A percentile compares a stretch with the other conserved stretches of the same genome.
Evolutionary conservation across 129 eudicot genomes (phyloP).

Genomic region (Calendula officinalis): DNA sequence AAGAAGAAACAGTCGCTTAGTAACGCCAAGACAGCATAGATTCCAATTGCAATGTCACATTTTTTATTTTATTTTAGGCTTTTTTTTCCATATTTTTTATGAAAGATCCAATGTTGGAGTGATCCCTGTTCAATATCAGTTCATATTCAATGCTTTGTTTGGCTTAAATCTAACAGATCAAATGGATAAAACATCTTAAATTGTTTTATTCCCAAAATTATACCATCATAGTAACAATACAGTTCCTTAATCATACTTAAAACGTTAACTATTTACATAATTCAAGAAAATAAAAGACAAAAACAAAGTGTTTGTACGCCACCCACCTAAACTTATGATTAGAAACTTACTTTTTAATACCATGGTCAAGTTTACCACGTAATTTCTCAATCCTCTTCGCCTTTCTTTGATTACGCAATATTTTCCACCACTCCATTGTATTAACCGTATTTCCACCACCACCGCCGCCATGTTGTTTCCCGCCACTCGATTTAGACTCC

Average conservation of each 20-base stretch:
- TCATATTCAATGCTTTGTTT: too few relatives aligned
- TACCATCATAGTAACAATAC: background rate
- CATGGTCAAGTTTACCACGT: slow-evolving; percentile 38
- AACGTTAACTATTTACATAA: background rate
- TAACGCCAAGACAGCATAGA: slow-evolving; percentile 44
- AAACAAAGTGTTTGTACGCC: background rate
- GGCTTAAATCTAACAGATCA: too few relatives aligned
- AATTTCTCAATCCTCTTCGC: slow-evolving; percentile 42
- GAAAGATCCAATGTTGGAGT: too few relatives aligned
- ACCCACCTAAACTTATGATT: background rate
- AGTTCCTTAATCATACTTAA: background rate
- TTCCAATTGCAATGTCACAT: slow-evolving; percentile 2
- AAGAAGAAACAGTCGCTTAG: slow-evolving; percentile 39
- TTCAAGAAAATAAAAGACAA: background rate
- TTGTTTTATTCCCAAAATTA: too few relatives aligned
- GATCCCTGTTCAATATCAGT: too few relatives aligned
- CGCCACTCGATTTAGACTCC: slow-evolving; percentile 23
- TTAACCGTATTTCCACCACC: slow-evolving; percentile 31
- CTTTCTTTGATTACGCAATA: slow-evolving; percentile 39
- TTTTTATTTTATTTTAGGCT: slow-evolving; percentile 2
- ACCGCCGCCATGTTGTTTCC: slow-evolving; percentile 15
- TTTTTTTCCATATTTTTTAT: slow-evolving; percentile 2
- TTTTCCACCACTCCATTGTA: slow-evolving; percentile 52
- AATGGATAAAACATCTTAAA: too few relatives aligned
- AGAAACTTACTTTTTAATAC: slow-evolving; percentile 1